Conservation (phyloP, 495 filamentous ascomycete genomes). For the Niebla homalea region DNA sequence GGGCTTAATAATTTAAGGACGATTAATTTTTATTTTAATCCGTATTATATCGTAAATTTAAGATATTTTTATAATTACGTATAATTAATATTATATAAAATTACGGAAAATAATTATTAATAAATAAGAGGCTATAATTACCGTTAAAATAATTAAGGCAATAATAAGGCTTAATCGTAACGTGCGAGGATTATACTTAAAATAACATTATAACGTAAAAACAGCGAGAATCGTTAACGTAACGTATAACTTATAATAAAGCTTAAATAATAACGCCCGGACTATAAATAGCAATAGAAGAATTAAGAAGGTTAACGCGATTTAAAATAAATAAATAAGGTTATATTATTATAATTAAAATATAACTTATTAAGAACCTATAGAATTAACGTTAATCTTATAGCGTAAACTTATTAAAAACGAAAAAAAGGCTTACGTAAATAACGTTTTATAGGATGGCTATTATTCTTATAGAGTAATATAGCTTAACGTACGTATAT, state of each 20-base stretch:
- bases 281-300: no score
- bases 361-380: neutral
- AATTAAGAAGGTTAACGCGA: no score
- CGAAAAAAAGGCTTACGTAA: neutral
- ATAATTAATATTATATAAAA: neutral
- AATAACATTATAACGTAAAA: neutral
- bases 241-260: neutral
- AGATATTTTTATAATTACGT: neutral
- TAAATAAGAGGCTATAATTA: neutral
- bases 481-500: neutral
- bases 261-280: no score
- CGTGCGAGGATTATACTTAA: neutral
- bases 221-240: neutral
- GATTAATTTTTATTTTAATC: neutral
- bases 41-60: neutral
- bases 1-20: neutral
- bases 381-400: neutral
- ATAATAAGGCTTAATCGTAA: neutral
- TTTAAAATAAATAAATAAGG: neutral
- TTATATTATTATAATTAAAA: neutral
- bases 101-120: neutral
- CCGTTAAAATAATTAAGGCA: neutral
- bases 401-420: neutral
- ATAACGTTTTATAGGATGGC: constrained; percentile 1
- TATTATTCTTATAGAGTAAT: neutral